Base-by-base conservation (phyloP, 2,329 filamentous ascomycete species). In the Colletotrichum filicis region DNA sequence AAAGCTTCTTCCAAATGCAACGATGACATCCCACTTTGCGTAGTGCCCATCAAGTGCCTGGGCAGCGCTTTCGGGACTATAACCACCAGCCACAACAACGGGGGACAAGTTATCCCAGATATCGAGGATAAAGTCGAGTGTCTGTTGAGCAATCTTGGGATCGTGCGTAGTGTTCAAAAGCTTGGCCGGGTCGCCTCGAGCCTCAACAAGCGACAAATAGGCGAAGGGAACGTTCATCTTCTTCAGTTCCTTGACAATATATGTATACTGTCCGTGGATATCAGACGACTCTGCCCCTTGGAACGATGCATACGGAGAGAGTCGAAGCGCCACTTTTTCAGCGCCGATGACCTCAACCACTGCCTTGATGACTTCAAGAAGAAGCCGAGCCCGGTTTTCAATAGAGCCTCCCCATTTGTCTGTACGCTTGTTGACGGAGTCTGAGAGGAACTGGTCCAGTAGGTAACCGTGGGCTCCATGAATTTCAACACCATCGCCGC, bases 401-500 rank as follows among this genome's bases (percentile, higher is more conserved):
- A 88, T 82, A 14, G 79, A 82, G 3, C 87, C 87, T 22, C 87
- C 87, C 73, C 88, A 89, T 63, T 82, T 76, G 77, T 89, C 88
- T 1, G 85, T 89, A 28, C 88, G 82, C 63, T 82, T 79, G 53
- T 80, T 81, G 7, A 79, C 68, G 0, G 73, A 73, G 57, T 79
- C 77, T 0, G 83, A 87, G 2, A 88, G 82, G 79, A 92, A 92
- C 57, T 91, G 89, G 64, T 90, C 87, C 7, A 90, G 80, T 2
- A 92, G 79, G 75, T 91, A 92, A 1, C 88, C 88, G 60, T 90
- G 88, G 3, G 87, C 87, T 0, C 75, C 81, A 70, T 85, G 82
- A 26, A 83, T 79, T 74, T 94, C 92, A 68, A 94, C 88, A 7
- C 88, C 89, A 77, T 94, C 92, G 53, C 90, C 90, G 0, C 92